Conservation (phyloP, 208 protist genomes). For the Crithidia bombi region DNA sequence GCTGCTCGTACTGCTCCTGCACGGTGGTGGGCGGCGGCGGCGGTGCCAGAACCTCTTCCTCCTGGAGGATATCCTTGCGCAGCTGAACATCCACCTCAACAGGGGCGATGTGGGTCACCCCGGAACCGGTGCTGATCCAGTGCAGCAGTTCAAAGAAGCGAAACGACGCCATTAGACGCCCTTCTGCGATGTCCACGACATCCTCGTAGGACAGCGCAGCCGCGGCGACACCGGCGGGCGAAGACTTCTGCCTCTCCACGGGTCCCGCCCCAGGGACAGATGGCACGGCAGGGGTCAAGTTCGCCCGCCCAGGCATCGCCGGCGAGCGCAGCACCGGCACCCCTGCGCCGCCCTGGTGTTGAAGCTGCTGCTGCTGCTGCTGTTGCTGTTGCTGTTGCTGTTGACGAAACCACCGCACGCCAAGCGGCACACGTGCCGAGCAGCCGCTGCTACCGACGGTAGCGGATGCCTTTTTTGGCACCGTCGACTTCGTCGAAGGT, state of each 20-base stretch:
- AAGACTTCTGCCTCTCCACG: neutral
- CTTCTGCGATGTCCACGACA: constrained; percentile 60
- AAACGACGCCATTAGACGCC: constrained; percentile 58
- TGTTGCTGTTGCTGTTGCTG: constrained; percentile 27
- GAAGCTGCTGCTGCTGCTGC: too few relatives aligned
- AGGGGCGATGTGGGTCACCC: constrained; percentile 54
- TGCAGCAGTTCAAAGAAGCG: constrained; percentile 68
- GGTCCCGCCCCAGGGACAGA: neutral
- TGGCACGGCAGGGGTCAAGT: neutral
- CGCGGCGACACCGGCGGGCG: neutral
- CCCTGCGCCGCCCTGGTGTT: neutral
- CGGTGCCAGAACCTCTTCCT: constrained; percentile 67
- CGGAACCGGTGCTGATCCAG: constrained; percentile 44
- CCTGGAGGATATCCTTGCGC: constrained; percentile 84
- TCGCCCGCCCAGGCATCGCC: neutral
- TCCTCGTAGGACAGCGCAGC: constrained; percentile 42
- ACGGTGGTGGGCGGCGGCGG: constrained; percentile 50
- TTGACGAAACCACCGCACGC: constrained; percentile 27
- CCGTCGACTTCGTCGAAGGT: neutral
- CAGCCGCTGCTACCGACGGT: neutral
- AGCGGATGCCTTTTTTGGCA: neutral
- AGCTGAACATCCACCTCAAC: constrained; percentile 60
- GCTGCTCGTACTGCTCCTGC: constrained; percentile 55
- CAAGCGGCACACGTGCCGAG: constrained; percentile 10
- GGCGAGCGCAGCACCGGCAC: neutral